phyloP scores from a whole-genome alignment of 2,329 filamentous ascomycete genomes.

The Neofusicoccum sp. region DNA sequence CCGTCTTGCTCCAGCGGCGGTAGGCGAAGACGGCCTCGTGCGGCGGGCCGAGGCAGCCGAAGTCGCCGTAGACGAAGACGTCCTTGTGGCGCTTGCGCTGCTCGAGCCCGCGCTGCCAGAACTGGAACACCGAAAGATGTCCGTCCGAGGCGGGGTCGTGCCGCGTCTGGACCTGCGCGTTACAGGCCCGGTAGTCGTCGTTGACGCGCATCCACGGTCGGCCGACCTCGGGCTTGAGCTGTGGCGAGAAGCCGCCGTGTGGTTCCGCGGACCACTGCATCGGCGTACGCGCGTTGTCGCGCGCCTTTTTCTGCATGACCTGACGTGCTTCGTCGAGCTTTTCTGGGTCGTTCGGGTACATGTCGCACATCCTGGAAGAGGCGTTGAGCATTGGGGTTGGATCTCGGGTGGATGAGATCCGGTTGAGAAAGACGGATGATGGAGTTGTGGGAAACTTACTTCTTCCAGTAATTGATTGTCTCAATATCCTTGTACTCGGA shows the following conservation, averaged over 20 bases:
- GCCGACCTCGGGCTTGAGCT: conserved; percentile 38
- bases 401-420: too few species aligned
- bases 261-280: conserved; percentile 61
- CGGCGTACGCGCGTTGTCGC: conserved; percentile 65
- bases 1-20: conserved; percentile 29
- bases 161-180: conserved; percentile 54
- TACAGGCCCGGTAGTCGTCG: conserved; percentile 54
- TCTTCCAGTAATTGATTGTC: conserved; percentile 52
- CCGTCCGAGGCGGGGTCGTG: conserved; percentile 10
- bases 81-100: conserved; percentile 57
- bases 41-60: conserved; percentile 49
- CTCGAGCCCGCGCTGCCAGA: conserved; percentile 58
- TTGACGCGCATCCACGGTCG: conserved; percentile 62
- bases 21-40: conserved; percentile 32
- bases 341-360: conserved; percentile 29
- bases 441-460: conserved; percentile 23
- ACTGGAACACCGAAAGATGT: conserved; percentile 52
- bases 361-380: conserved; percentile 26
- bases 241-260: conserved; percentile 59
- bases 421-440: neutral
- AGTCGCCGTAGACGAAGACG: conserved; percentile 62
- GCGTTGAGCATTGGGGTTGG: neutral
- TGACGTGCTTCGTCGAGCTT: conserved; percentile 30
- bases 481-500: conserved; percentile 54
- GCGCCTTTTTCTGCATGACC: conserved; percentile 51